Base-by-base conservation (phyloP, 2,329 filamentous ascomycete genomes). In the Nemania sp. region DNA sequence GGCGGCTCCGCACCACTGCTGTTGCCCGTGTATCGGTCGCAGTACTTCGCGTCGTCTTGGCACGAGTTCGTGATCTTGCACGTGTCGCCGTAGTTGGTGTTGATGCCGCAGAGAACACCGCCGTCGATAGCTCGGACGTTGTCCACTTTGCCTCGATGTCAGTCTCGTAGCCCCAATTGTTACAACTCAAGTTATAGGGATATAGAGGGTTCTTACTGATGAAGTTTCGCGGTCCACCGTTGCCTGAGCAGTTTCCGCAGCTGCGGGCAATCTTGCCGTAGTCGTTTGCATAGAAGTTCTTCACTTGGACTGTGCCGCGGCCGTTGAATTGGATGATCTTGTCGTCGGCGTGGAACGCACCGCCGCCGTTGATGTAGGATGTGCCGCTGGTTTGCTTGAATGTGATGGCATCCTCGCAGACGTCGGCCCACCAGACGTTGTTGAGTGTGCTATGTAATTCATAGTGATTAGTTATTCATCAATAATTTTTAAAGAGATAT, bases 41-140 rank as follows among this genome's bases (percentile, higher is more conserved):
- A 79, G 45, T 69, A 73, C 71, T 79, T 78, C 57, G 69, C 74
- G 26, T 64, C 59, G 47, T 73, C 67, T 69, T 78, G 75, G 71
- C 79, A 80, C 18, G 80, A 80, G 69, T 82, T 82, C 64, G 77
- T 80, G 68, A 84, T 79, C 7, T 75, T 79, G 56, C 81, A 81
- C 0, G 80, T 83, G 70, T 85, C 82, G 41, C 83, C 83, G 70
- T 82, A 86, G 80, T 86, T 87, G 66, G 79, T 79, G 79, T 86
- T 86, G 76, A 86, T 85, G 55, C 84, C 83, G 69, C 79, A 82
- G 35, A 84, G 78, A 18, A 79, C 77, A 59, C 79, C 74, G 66
- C 84, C 84, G 64, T 79, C 76, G 55, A 77, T 75, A 68, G 80
- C 80, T 51, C 78, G 79, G 67, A 83, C 77, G 72, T 81, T 81